Conservation (phyloP, 2,329 filamentous ascomycete species). For the Botrytis pseudocinerea region DNA sequence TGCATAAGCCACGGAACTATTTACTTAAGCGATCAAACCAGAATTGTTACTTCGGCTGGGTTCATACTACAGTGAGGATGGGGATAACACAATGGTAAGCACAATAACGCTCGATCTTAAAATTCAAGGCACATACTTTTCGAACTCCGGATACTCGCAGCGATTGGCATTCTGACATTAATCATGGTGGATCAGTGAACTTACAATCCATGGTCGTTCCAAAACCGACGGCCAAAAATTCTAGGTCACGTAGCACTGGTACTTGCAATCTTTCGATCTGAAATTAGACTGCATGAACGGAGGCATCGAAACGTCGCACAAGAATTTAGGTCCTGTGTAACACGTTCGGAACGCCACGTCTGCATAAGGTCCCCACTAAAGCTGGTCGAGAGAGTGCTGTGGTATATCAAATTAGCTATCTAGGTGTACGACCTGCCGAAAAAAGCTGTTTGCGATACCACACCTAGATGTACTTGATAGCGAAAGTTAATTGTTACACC, state of each 20-base stretch:
- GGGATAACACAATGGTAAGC: neutral
- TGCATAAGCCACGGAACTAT: slow-evolving; percentile 7
- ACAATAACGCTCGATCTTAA: neutral
- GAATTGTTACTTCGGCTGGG: neutral
- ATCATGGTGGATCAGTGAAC: neutral
- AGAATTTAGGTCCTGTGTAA: neutral
- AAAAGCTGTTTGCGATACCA: neutral
- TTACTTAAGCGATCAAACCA: neutral
- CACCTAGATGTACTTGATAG: neutral
- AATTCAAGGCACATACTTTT: neutral
- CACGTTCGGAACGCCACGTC: slow-evolving; percentile 6
- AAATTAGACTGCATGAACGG: slow-evolving; percentile 3
- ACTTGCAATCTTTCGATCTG: slow-evolving; percentile 1
- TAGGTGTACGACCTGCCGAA: neutral
- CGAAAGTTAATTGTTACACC: neutral
- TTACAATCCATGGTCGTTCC: neutral
- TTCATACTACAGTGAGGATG: neutral
- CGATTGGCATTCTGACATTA: neutral
- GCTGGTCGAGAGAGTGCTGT: neutral
- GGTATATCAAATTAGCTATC: neutral
- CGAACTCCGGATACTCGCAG: neutral
- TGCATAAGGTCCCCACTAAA: neutral
- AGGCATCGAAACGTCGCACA: neutral
- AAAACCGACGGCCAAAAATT: neutral
- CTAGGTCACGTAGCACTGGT: neutral